Conservation (phyloP, 148 eudicot genomes). For the Rhododendron ferrugineum region DNA sequence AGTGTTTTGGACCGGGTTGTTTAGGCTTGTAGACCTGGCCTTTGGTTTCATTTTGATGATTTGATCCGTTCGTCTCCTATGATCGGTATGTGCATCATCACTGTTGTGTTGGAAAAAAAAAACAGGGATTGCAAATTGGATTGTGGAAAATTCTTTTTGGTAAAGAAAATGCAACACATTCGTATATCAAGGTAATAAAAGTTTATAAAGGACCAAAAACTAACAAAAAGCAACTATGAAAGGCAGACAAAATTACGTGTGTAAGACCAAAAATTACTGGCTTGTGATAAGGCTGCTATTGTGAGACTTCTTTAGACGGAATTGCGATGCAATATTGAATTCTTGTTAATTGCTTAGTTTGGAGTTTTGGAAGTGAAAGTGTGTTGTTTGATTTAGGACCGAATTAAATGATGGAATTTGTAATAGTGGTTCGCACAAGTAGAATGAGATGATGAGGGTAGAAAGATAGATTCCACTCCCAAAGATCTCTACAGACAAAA, state of each 20-base stretch:
- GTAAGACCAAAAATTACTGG: background rate
- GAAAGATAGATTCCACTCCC: too few species aligned
- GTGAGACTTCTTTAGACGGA: background rate
- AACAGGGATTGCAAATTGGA: background rate
- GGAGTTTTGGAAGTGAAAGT: background rate
- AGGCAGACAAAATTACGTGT: background rate
- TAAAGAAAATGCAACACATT: background rate
- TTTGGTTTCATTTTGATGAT: background rate
- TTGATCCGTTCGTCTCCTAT: background rate
- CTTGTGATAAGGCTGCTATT: background rate
- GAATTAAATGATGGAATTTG: too few species aligned
- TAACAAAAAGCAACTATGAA: background rate
- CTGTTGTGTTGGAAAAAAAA: background rate
- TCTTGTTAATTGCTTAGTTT: background rate
- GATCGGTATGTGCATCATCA: background rate
- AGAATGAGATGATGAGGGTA: too few species aligned
- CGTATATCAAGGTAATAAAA: background rate
- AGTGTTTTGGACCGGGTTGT: background rate
- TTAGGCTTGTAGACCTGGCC: background rate
- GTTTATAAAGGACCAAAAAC: background rate
- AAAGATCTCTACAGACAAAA: too few species aligned
- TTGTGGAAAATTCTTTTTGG: background rate
- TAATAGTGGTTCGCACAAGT: too few species aligned
- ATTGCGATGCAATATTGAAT: background rate
- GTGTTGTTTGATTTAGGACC: too few species aligned